Base-by-base conservation (phyloP, 31 red algal genomes). In the Asparagopsis taxiformis region DNA sequence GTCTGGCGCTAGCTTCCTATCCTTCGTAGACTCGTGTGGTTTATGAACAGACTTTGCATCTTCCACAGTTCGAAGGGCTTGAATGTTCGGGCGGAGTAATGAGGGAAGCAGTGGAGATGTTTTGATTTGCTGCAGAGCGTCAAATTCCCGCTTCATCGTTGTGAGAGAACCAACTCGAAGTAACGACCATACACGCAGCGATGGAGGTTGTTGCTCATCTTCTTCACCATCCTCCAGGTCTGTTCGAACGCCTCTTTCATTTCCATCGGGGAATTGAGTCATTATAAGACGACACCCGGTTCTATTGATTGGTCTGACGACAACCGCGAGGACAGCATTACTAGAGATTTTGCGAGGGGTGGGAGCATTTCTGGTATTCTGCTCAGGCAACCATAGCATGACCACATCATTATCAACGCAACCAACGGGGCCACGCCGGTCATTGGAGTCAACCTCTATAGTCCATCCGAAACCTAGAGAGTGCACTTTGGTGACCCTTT, bases 131-230 rank as follows among this genome's bases (percentile, higher is more conserved):
- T 70, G 73, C 52, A 93, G 62, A 1, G 81, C 90, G 68, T 74
- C 80, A 74, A 77, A 82, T 67, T 93, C 90, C 30, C 90, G 52
- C 62, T 65, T 84, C 55, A 84, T 59, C 9, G 90, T 93, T 9
- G 83, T 81, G 8, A 93, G 34, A 6, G 75, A 77, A n/a, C 81
- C 81, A 31, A 93, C 19, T 17, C 75, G 74, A 28, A 93, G 20
- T 54, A 93, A 13, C 28, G 22, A 43, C 81, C 81, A 86, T 19
- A 52, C 50, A 16, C 54, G 39, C 24, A 51, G 23, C 13, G 28
- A 35, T 16, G 37, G 21, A 15, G 36, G 28, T 51, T 59, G 51
- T 15, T 84, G 50, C 28, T 70, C 80, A 33, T 52, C 29, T 32
- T 79, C 73, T 59, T 77, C 59, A 7, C 68, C 74, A 32, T 74